Evolutionary conservation across 306 rosid genomes (phyloP).

Genomic region (Begonia masoniana): DNA sequence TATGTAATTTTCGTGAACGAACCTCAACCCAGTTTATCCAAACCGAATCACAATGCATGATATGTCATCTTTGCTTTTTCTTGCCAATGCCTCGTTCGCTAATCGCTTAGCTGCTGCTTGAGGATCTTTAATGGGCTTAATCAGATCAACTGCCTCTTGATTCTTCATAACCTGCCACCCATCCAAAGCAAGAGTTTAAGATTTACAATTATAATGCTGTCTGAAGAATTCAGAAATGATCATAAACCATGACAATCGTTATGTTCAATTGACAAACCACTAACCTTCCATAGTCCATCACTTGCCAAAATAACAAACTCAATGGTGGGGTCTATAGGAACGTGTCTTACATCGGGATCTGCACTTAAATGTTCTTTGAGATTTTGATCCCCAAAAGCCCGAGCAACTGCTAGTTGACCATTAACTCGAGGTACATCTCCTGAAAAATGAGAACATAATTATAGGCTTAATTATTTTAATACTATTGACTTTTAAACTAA

Average conservation of each 20-base stretch:
- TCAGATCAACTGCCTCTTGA: constrained; percentile 20
- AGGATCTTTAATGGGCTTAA: constrained; percentile 18
- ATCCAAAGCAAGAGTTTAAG: constrained; percentile 2
- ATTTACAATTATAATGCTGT: not conserved
- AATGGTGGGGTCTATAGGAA: constrained; percentile 1
- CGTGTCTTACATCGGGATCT: constrained; percentile 11
- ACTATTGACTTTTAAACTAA: not conserved
- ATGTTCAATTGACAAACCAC: not conserved
- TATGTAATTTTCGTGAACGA: no score
- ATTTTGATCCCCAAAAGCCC: constrained; percentile 14
- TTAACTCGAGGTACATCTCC: constrained; percentile 15
- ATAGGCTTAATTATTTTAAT: not conserved
- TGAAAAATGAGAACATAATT: not conserved
- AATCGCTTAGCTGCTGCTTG: constrained; percentile 21
- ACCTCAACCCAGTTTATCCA: constrained; percentile 6
- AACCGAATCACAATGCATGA: constrained; percentile 26
- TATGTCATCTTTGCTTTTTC: constrained; percentile 25
- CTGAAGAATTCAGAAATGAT: not conserved
- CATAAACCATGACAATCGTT: not conserved
- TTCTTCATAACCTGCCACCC: constrained; percentile 21
- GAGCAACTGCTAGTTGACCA: constrained; percentile 14
- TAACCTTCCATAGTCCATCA: constrained; percentile 15
- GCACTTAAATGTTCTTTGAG: constrained; percentile 11
- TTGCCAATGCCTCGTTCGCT: constrained; percentile 16
- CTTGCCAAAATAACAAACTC: constrained; percentile 10